Base-by-base conservation (phyloP, 164 flowering plant species). In the Tinospora cordifolia region DNA sequence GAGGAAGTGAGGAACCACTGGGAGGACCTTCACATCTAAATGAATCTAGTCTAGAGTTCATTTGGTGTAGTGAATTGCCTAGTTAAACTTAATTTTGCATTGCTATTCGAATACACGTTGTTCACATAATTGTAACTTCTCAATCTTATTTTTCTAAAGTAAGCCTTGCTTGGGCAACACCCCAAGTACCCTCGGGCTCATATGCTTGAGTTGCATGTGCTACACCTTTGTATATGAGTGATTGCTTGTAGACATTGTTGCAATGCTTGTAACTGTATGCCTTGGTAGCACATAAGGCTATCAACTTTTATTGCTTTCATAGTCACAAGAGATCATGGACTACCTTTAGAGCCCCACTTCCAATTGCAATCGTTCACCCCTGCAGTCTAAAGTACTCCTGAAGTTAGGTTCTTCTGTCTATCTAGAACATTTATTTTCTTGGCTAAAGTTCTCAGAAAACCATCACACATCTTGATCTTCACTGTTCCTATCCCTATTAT, bases 341-440 rank as follows among this genome's bases (percentile, higher is more conserved):
- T 12, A 46, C 58, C 30, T 22, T 24, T 12, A 66, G 36, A 22
- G 5, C 36, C 5, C 69, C 69, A 2, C 19, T 2, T 21, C 10
- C 10, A 12, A 24, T 36, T 0, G 14, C 51, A 12, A 25, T 25
- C 30, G 24, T 44, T 13, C 30, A 51, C 2, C 62, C 62, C 19
- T 68, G 0, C 13, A 14, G n/a, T 68, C 70, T 9, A 68, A 54
- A 19, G 40, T 22, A 14, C 62, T 25, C 9, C 5, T 8, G 8
- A 69, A 11, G 57, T 54, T 3, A 69, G 62, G 38, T 36, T 69
- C 63, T 69, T 69, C 69, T 57, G 36, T 13, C 30, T 34, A 8
- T 22, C 7, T 15, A 25, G 63, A 22, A 69, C 46, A 69, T 69
- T 38, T 27, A 46, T 69, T 11, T 54, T 49, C 8, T 36, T 17